Evolutionary conservation across 176 grass and related monocot species (phyloP), one percentile per base, ranked within the genome.

Genomic region (Leersia perrieri): DNA sequence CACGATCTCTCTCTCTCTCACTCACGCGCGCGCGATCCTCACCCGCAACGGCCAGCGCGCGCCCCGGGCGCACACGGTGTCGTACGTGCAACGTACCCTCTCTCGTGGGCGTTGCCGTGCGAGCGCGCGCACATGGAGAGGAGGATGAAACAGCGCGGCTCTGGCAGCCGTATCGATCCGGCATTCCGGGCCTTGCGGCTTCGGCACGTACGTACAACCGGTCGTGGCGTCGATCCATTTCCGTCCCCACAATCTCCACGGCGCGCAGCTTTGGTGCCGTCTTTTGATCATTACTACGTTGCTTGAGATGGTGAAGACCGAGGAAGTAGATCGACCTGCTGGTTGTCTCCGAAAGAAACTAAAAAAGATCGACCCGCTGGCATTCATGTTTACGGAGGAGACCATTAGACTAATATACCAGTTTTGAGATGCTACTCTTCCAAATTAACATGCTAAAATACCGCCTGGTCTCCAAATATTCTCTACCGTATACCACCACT

Each of bases 71-170:
- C 13, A 16, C 11, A 11, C 40, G 28, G 42, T 68, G 33, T 62
- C 79, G 67, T 58, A 58, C 53, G 79, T 10, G 39, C n/a, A n/a
- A n/a, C n/a, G n/a, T n/a, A n/a, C n/a, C n/a, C n/a, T n/a, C 26
- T 6, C 55, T 29, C 68, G 39, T 29, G 53, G 18, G 38, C 32
- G 13, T 25, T 42, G 18, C 78, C 25, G 53, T 58, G 22, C 53
- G 53, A 22, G 16, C 16, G 33, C 16, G 10, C 26, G 65, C 74
- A 72, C 86, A 83, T 83, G 80, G 60, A 66, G 40, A 34, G 41
- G 41, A 33, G 16, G 60, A 53, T 28, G 60, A 86, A 68, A 69
- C 78, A 74, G 44, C 20, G 61, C 25, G 61, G 61, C 30, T 16
- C 30, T 29, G 68, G 68, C 27, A 51, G 78, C 40, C 64, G 53